Evolutionary conservation across 2,329 filamentous ascomycete genomes (phyloP), one percentile per base, ranked within the genome.

Genomic region (Phialocephala subalpina): DNA sequence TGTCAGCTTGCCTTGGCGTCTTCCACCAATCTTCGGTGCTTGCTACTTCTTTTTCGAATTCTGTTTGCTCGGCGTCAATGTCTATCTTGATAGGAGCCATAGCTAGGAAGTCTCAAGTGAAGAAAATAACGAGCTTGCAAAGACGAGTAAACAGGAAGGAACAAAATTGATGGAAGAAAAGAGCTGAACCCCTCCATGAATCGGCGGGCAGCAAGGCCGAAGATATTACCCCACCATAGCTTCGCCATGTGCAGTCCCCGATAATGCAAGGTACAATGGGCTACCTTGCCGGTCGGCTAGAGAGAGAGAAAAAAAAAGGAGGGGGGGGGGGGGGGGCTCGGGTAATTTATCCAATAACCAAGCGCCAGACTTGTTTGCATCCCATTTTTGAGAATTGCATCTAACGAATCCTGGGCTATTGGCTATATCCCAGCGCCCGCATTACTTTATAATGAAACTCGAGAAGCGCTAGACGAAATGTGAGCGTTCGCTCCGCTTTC

Each of bases 31-130:
- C 40, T 14, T 49, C 40, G 27, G 49, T 33, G 29, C 20, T 47
- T 33, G 40, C 58, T 33, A 47, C 40, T 47, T 47, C 58, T 14
- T 47, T 47, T 14, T 47, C 40, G 27, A 60, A 60, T 22, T 14
- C 57, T 14, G 22, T n/a, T 45, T 59, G 36, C 36, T 59, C 57
- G 18, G 57, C 35, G 20, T 45, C 36, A 8, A 42, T 14, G 25
- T 59, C 35, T n/a, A 59, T 27, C 3, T 6, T 12, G 14, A 40
- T 14, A 14, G 58, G 33, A 36, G 53, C 53, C 29, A 38, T 38
- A 12, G 16, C 25, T 27, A 16, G 8, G 5, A 29, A 20, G n/a
- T 33, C 9, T 33, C 42, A 42, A 42, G 3, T 42, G 3, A n/a
- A 4, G 38, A 42, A 3, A 14, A n/a, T n/a, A 14, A n/a, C 12